A percentile compares a stretch with the other conserved stretches of the same genome.
Evolutionary conservation across 345 rosid species (phyloP).

Genomic region (Murraya paniculata): DNA sequence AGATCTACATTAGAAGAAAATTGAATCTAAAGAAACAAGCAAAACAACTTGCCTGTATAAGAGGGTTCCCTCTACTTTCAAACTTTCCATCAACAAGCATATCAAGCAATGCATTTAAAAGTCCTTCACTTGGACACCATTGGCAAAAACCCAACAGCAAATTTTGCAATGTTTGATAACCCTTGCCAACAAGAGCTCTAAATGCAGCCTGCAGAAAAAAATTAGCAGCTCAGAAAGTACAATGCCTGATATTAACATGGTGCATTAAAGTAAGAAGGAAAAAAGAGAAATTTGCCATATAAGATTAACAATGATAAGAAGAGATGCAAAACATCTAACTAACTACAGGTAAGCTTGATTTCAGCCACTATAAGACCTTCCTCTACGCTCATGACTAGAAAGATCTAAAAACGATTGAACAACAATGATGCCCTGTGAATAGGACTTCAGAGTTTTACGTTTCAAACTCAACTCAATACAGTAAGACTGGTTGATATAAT

Average conservation of each 20-base stretch:
- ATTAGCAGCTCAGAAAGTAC: conserved; percentile 1
- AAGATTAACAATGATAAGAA: neutral
- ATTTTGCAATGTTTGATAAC: conserved; percentile 87
- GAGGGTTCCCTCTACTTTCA: conserved; percentile 60
- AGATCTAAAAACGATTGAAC: neutral
- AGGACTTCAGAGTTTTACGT: neutral
- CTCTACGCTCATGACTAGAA: neutral
- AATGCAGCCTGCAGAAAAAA: conserved; percentile 61
- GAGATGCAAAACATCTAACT: neutral
- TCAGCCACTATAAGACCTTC: neutral
- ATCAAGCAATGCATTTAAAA: conserved; percentile 81
- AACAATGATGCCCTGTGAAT: neutral
- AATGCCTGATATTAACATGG: neutral
- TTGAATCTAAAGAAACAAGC: neutral
- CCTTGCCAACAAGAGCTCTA: conserved; percentile 89
- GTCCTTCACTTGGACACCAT: conserved; percentile 74
- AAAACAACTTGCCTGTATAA: conserved; percentile 56
- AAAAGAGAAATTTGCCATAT: neutral
- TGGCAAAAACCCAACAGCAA: conserved; percentile 83
- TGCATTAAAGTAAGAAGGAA: neutral
- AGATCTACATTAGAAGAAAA: neutral
- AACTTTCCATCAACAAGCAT: conserved; percentile 98
- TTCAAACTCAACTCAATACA: neutral
- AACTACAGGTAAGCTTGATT: neutral
- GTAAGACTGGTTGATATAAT: neutral